Base-by-base conservation (phyloP, 2,329 filamentous ascomycete genomes). In the Lasiodiplodia citricola region DNA sequence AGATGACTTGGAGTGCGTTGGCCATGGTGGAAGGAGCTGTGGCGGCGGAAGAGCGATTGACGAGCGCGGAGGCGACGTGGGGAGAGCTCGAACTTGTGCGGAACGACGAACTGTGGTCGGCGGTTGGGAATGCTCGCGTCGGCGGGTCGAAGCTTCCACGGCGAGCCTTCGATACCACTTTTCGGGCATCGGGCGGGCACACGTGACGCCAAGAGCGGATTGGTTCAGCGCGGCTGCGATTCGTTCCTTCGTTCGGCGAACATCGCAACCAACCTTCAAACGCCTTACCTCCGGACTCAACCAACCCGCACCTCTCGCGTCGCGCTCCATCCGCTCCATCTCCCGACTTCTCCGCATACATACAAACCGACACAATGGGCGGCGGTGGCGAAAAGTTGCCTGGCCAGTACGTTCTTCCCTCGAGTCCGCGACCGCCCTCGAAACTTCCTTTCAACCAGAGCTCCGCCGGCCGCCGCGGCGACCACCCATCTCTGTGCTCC, bases 1-100 rank as follows among this genome's bases (percentile, higher is more conserved):
- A 92, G 73, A 93, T 86, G 57, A 83, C 81, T 77, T 87, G 85
- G 72, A 69, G 60, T 6, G 67, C 62, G 51, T 69, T 66, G 37
- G 62, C 62, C 54, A 65, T 66, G 54, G 67, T 21, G 67, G 35
- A 51, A 7, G 18, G 57, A 35, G 38, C 67, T 64, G 57, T 37
- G 13, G 31, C 44, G 28, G 41, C 31, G 31, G 31, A 35, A n/a
- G 44, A 28, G 55, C 41, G 37, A 60, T 50, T 47, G 66, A 52
- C 25, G 47, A 14, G 51, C 13, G n/a, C n/a, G 35, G 31, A 47
- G 50, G n/a, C 38, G 58, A 37, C 50, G 44, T 47, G 44, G n/a
- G n/a, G 21, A 23, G 60, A 50, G 37, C 14, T 35, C 54, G 28
- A 51, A 58, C 41, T 28, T 47, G 35, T 37, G 25, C 35, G 35